phyloP scores from a whole-genome alignment of 2,329 filamentous ascomycete species.

The Colletotrichum tabaci region DNA sequence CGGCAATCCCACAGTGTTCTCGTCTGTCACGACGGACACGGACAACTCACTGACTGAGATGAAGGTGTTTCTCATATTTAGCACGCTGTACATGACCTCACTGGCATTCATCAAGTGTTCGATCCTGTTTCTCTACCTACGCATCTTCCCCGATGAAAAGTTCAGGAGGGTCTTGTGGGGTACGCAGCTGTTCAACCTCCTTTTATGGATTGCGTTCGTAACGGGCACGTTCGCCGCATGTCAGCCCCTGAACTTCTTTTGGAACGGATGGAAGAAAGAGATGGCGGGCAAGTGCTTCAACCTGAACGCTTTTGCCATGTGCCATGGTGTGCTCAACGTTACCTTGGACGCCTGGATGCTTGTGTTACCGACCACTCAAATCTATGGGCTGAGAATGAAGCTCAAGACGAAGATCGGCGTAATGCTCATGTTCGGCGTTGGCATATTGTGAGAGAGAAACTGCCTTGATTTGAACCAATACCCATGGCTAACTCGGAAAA shows the following conservation, averaged over 20 bases:
- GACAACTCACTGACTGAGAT: constrained; percentile 45
- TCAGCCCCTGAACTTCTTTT: constrained; percentile 58
- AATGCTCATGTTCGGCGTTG: constrained; percentile 56
- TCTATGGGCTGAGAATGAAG: constrained; percentile 50
- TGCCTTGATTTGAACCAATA: too few relatives aligned
- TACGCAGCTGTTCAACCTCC: constrained; percentile 37
- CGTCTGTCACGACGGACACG: background rate
- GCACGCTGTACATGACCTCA: constrained; percentile 53
- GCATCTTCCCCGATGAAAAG: constrained; percentile 51
- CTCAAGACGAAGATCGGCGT: constrained; percentile 55
- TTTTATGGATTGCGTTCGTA: constrained; percentile 47
- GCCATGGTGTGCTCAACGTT: constrained; percentile 60
- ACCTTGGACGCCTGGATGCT: constrained; percentile 60
- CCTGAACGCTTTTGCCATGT: constrained; percentile 56
- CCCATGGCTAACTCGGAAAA: background rate
- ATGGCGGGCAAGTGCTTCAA: constrained; percentile 53
- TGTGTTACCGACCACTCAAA: constrained; percentile 56
- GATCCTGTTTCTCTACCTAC: constrained; percentile 55
- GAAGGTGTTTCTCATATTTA: constrained; percentile 52
- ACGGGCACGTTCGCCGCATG: constrained; percentile 56
- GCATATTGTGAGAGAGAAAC: constrained; percentile 35
- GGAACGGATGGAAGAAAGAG: constrained; percentile 54
- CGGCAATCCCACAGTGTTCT: constrained; percentile 34
- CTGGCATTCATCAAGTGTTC: constrained; percentile 54
- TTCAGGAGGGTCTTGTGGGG: constrained; percentile 47